Evolutionary conservation across 2,329 filamentous ascomycete species (phyloP), one percentile per base, ranked within the genome.

Genomic region (Aschersonia sp.): DNA sequence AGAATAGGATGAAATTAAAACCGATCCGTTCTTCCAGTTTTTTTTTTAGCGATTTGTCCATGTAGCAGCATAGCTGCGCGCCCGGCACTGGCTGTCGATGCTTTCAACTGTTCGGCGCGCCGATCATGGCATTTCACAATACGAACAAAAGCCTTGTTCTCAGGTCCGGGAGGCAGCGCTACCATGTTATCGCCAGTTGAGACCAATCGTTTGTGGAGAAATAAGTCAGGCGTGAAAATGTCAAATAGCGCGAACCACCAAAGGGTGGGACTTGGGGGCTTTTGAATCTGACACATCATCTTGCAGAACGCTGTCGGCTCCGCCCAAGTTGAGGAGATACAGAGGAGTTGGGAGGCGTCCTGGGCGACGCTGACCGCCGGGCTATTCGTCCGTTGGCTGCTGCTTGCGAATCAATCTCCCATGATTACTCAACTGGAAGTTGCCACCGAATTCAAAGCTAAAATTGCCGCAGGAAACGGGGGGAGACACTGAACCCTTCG

Each of bases 281-380:
- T 46, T 11, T 29, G 14, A 46, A 46, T 46, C 14, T 46, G 44
- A 46, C 35, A 46, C 12, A 40, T 46, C 44, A 46, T 30, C 44
- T 44, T 33, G 43, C 12, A 44, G 39, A 4, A 7, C 41, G 41
- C 2, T 8, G n/a, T 42, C 22, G 41, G 41, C 41, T 11, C n/a
- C 41, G 33, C 33, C 33, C 12, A 8, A 3, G 12, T 12, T 4
- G 33, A 37, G 33, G 2, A 8, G 4, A 12, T 37, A 37, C 4
- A 12, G 8, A 8, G 8, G 33, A 37, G 8, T 37, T 8, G 8
- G 33, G 12, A 12, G 8, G 33, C 12, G 33, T 9, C 33, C 33
- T 4, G 33, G 8, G 33, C 33, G 33, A 37, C 12, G 33, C 33
- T 37, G 33, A 37, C 33, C 2, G 33, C 33, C 33, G 33, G 8